A percentile compares a stretch with the other conserved stretches of the same genome.
These are phyloP conservation scores for Xylaria sp. DNA, from an alignment of 2,329 filamentous ascomycete species.

Conservation along the genomic window DNA sequence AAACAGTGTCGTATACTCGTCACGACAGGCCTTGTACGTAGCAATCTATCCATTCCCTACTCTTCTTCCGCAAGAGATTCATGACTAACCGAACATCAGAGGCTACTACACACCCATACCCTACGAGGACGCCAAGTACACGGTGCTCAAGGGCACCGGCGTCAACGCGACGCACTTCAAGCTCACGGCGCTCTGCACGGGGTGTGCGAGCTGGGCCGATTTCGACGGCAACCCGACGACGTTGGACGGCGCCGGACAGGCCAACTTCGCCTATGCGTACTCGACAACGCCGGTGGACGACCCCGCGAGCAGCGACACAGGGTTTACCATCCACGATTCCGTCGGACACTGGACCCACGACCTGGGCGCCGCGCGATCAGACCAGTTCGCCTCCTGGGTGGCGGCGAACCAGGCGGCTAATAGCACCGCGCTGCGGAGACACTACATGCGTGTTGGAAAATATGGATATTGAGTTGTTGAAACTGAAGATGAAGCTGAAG, in stretches of 20 bases:
- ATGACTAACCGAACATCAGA: constrained; percentile 39
- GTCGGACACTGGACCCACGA: constrained; percentile 57
- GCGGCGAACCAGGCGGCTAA: constrained; percentile 39
- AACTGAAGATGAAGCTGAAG: neutral
- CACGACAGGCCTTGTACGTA: constrained; percentile 55
- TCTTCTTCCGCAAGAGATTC: neutral
- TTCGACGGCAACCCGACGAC: constrained; percentile 53
- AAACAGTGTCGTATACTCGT: constrained; percentile 52
- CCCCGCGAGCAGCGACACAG: constrained; percentile 51
- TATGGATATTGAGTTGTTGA: constrained; percentile 15
- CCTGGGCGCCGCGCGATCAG: constrained; percentile 49
- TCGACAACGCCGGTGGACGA: constrained; percentile 53
- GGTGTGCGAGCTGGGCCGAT: constrained; percentile 58
- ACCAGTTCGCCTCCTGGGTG: constrained; percentile 51
- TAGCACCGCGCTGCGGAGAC: neutral
- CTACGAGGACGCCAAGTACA: constrained; percentile 50
- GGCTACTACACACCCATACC: constrained; percentile 51
- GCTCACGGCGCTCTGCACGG: constrained; percentile 52
- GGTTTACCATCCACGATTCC: constrained; percentile 58
- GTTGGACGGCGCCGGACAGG: constrained; percentile 53
- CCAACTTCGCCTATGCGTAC: constrained; percentile 56
- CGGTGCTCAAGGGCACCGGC: constrained; percentile 51
- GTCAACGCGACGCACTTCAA: constrained; percentile 52
- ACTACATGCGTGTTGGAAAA: neutral
- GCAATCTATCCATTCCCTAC: neutral